These are phyloP conservation scores for Litchi chinensis DNA, from an alignment of 345 rosid species.

Conservation along the genomic window DNA sequence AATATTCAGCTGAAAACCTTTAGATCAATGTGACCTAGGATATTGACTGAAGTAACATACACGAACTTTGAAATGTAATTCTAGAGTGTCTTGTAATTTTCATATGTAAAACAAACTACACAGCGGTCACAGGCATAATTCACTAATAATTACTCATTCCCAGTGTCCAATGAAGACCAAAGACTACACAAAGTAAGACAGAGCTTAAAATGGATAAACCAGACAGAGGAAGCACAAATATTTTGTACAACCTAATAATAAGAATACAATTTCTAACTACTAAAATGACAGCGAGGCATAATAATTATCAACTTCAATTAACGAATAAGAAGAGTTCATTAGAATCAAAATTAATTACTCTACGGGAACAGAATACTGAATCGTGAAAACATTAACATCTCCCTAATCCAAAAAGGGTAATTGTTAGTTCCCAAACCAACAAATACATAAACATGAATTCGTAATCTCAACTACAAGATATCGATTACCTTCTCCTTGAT, in stretches of 20 bases:
- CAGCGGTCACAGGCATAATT: not conserved
- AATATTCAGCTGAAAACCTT: not conserved
- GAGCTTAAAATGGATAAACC: not conserved
- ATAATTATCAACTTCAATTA: not conserved
- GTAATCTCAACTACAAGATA: no score
- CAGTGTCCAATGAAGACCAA: not conserved
- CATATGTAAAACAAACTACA: not conserved
- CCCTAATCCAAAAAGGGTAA: not conserved
- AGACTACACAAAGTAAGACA: not conserved
- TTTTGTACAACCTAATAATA: not conserved
- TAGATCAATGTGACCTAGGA: not conserved
- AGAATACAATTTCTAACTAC: not conserved
- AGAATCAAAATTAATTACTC: not conserved
- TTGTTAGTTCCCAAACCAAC: not conserved
- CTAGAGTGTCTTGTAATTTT: not conserved
- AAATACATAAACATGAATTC: not conserved
- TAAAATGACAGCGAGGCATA: not conserved
- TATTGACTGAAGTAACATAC: not conserved
- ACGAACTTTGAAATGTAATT: no score
- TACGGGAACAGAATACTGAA: not conserved
- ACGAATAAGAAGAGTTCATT: not conserved
- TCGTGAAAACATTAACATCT: not conserved
- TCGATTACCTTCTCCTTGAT: constrained; percentile 65
- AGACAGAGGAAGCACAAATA: not conserved
- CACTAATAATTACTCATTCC: not conserved